Base-by-base conservation (phyloP, 2,329 filamentous ascomycete genomes). In the Diplocarpon rosae region DNA sequence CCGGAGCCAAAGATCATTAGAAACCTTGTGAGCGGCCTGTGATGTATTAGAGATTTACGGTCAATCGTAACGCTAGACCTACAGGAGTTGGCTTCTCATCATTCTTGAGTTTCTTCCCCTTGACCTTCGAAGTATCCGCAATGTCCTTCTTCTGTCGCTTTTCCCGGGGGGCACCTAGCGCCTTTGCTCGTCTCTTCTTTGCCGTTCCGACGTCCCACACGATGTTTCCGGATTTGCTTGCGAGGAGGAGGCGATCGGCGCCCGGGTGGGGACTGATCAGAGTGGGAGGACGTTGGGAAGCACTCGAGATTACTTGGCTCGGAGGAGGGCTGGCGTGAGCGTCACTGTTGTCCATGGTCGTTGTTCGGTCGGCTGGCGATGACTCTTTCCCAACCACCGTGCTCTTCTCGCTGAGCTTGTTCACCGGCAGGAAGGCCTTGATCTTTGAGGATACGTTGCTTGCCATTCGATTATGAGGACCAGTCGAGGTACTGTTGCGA, bases 1-100 rank as follows among this genome's bases (percentile, higher is more conserved):
- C 2, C 53, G 49, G 51, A 59, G 56, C 51, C 52, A 58, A n/a
- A 60, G 45, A 31, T 53, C 49, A 10, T 20, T 8, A 7, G 33
- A 33, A 10, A 48, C 13, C 20, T 35, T 44, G 16, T 52, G 31
- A 43, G 49, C 46, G 45, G 42, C 46, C 43, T 50, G 34, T 28
- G n/a, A 13, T 13, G 39, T 2, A 39, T 55, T 47, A 55, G 48
- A 39, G 5, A 20, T 9, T n/a, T 11, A 27, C 7, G 24, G 15
- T 7, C 3, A 14, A 8, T 6, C 14, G 34, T 13, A n/a, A 31
- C 24, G 32, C 29, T 20, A 7, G 6, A 54, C 48, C 53, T 49
- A 55, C 55, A 29, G 39, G 38, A 39, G 51, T 43, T 27, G 48
- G 37, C 31, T 52, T 54, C 10, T 41, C 37, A 35, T 38, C 37